Evolutionary conservation across 805 yeast genomes (phyloP), one percentile per base, ranked within the genome.

Genomic region (Barnettozyma pratensis): DNA sequence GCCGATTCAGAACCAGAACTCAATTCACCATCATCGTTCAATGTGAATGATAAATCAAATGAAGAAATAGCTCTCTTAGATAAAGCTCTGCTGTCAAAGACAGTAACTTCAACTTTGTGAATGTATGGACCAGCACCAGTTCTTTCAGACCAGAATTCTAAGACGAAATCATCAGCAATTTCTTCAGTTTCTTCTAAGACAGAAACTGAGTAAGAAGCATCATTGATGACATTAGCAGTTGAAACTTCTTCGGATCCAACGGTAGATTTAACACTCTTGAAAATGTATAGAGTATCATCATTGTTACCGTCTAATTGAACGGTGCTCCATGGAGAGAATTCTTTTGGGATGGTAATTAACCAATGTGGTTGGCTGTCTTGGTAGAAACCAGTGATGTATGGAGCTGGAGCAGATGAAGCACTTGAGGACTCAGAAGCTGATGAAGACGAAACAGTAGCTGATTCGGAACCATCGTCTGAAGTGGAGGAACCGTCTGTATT

Each of bases 71-170:
- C 49, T 46, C 43, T 37, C 37, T 35, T 39, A 27, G 42, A 11
- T 14, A 32, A 34, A 77, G 1, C 68, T 11, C 27, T 31, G 10
- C 31, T 35, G 30, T 39, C 10, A 5, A n/a, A 27, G 12, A 45
- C 27, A 28, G 37, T 29, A 12, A 45, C 25, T 4, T 11, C 19
- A 19, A 35, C 34, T 9, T 35, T 31, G 37, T n/a, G n/a, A n/a
- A 47, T 29, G 77, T 3, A 77, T 84, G 31, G 91, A 87, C n/a
- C 72, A 74, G 58, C 67, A 84, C 12, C 85, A 89, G 91, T 68
- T 76, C 37, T 62, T 67, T 29, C 80, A 85, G 61, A 85, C 79
- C 52, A 54, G 56, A 1, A 43, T 81, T 10, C 58, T 58, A 9
- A 60, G 64, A 28, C 59, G 75, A 19, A 58, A 7, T 37, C 49